These are phyloP conservation scores for Clitopilus hobsonii DNA, from an alignment of 768 basidiomycete genomes.

Conservation along the genomic window DNA sequence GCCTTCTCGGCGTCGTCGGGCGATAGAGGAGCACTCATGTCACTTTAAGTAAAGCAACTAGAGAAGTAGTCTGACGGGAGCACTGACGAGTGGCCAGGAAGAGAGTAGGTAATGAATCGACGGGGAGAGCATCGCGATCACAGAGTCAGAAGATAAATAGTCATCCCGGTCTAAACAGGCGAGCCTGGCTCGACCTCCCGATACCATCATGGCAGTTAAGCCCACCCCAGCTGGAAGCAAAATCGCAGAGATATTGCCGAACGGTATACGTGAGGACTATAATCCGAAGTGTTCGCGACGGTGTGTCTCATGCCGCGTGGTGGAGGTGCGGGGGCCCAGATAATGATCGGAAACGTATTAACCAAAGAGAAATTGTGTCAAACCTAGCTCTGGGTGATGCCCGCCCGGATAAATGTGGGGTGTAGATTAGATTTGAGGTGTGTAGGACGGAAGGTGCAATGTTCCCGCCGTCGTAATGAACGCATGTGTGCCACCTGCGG, in stretches of 20 bases:
- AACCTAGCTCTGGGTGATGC: not conserved
- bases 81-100: not conserved
- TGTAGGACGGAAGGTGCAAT: not conserved
- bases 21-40: not conserved
- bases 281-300: constrained; percentile 33
- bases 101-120: not conserved
- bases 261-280: constrained; percentile 20
- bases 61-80: constrained; percentile 17
- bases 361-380: constrained; percentile 6
- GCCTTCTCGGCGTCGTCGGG: constrained; percentile 32
- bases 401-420: not conserved
- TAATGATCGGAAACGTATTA: constrained; percentile 1
- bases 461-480: not conserved
- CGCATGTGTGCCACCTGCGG: not conserved
- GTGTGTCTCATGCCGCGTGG: constrained; percentile 12
- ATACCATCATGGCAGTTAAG: constrained; percentile 19
- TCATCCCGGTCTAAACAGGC: constrained; percentile 7
- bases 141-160: constrained; percentile 12
- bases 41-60: constrained; percentile 10
- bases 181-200: constrained; percentile 13
- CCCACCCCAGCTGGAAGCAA: constrained; percentile 22
- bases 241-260: constrained; percentile 37
- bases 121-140: not conserved
- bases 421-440: constrained; percentile 1
- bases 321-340: not conserved